Evolutionary conservation across 2,329 filamentous ascomycete genomes (phyloP).

Genomic region (Ascochyta fabae): DNA sequence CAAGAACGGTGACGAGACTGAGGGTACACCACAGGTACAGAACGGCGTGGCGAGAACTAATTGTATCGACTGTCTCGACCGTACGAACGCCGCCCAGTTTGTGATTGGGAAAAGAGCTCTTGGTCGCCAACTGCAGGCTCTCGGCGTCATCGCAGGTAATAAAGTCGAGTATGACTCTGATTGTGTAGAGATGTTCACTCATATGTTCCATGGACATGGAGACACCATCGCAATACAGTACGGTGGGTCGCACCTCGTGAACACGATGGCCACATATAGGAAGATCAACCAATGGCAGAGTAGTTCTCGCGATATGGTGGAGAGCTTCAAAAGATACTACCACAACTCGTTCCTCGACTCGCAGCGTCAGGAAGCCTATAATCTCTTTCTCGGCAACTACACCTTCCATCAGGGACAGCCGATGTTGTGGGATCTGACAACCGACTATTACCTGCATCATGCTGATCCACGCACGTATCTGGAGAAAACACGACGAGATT

Average conservation of each 20-base stretch:
- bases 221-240: constrained; percentile 98
- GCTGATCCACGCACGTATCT: constrained; percentile 78
- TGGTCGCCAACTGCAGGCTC: constrained; percentile 87
- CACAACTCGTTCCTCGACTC: constrained; percentile 98
- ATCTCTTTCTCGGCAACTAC: constrained; percentile 95
- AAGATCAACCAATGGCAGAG: constrained; percentile 99
- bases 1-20: constrained; percentile 80
- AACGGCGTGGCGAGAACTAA: constrained; percentile 95
- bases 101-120: constrained; percentile 95
- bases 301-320: constrained; percentile 97
- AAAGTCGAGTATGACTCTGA: constrained; percentile 92
- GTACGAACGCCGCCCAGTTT: constrained; percentile 97
- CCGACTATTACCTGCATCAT: constrained; percentile 96
- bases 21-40: constrained; percentile 73
- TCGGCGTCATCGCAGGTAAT: constrained; percentile 82
- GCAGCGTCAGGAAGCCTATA: constrained; percentile 98
- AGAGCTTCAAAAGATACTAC: constrained; percentile 98
- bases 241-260: constrained; percentile 94
- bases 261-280: constrained; percentile 98
- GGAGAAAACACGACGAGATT: constrained; percentile 68
- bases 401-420: constrained; percentile 85
- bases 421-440: constrained; percentile 94
- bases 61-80: constrained; percentile 96
- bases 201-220: constrained; percentile 96
- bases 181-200: constrained; percentile 92